Evolutionary conservation across 1,139 yeast species (phyloP).

Genomic region (Kodamaea arcana): DNA sequence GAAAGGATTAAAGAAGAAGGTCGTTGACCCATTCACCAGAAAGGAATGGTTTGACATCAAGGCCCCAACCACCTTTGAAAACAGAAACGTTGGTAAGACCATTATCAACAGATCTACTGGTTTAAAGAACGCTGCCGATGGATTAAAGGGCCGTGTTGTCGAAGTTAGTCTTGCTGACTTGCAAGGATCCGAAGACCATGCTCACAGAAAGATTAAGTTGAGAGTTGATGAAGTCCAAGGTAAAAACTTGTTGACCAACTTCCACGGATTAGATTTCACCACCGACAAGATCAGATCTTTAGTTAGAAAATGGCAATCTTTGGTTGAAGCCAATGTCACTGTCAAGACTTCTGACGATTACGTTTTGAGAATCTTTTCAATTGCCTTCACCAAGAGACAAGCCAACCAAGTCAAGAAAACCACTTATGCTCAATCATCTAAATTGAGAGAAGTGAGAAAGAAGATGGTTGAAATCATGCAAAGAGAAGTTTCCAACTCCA

Average conservation of each 20-base stretch:
- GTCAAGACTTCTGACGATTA: slow-evolving; percentile 91
- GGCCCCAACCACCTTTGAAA: slow-evolving; percentile 93
- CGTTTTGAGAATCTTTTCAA: slow-evolving; percentile 82
- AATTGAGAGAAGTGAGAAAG: slow-evolving; percentile 80
- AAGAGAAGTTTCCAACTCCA: slow-evolving; percentile 79
- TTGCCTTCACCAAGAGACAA: slow-evolving; percentile 90
- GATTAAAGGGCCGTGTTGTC: slow-evolving; percentile 85
- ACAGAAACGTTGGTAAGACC: slow-evolving; percentile 93
- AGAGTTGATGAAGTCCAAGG: slow-evolving; percentile 94
- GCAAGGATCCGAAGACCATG: slow-evolving; percentile 91
- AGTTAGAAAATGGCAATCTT: slow-evolving; percentile 92
- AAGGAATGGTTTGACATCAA: slow-evolving; percentile 94
- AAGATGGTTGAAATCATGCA: slow-evolving; percentile 82
- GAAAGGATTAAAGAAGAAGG: slow-evolving; percentile 95
- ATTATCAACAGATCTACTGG: slow-evolving; percentile 91
- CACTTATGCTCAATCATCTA: slow-evolving; percentile 86
- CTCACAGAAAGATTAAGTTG: slow-evolving; percentile 84
- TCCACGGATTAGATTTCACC: slow-evolving; percentile 92
- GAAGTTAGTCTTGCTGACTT: slow-evolving; percentile 86
- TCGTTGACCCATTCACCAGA: slow-evolving; percentile 92
- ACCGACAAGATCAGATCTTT: slow-evolving; percentile 86
- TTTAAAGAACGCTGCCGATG: slow-evolving; percentile 89
- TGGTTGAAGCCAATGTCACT: slow-evolving; percentile 87
- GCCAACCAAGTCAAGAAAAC: slow-evolving; percentile 89
- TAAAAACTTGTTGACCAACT: slow-evolving; percentile 87